phyloP scores from a whole-genome alignment of 306 rosid genomes.

The Lathyrus aphaca region DNA sequence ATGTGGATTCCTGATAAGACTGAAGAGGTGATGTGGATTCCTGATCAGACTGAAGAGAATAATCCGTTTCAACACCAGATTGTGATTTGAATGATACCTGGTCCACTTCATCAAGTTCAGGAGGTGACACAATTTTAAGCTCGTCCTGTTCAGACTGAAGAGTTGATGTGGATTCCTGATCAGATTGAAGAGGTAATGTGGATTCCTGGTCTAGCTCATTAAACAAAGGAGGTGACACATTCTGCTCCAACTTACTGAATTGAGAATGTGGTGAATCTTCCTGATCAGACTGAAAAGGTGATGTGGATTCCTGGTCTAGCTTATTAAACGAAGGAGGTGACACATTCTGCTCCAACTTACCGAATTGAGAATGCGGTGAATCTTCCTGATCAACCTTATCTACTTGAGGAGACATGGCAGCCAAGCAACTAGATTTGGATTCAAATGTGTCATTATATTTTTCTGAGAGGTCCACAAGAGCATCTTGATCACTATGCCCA shows the following conservation, averaged over 20 bases:
- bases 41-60: conserved; percentile 35
- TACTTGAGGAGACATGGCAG: conserved; percentile 29
- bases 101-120: conserved; percentile 39
- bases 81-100: conserved; percentile 22
- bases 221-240: conserved; percentile 6
- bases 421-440: conserved; percentile 41
- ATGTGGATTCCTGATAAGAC: no score
- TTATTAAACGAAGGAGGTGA: conserved; percentile 28
- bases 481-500: conserved; percentile 44
- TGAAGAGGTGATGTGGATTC: conserved; percentile 21
- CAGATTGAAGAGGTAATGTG: conserved; percentile 34
- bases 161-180: conserved; percentile 34
- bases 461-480: conserved; percentile 47
- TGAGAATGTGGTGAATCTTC: conserved; percentile 7
- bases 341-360: no score
- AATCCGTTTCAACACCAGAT: conserved; percentile 37
- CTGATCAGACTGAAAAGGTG: no score
- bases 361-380: no score
- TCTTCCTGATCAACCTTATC: conserved; percentile 44
- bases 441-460: conserved; percentile 47
- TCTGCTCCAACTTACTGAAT: no score
- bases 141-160: conserved; percentile 6
- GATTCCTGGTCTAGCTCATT: conserved; percentile 43
- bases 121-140: conserved; percentile 32
- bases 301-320: no score